phyloP scores from a whole-genome alignment of 805 yeast species.

The Ogataea populi-albae region DNA sequence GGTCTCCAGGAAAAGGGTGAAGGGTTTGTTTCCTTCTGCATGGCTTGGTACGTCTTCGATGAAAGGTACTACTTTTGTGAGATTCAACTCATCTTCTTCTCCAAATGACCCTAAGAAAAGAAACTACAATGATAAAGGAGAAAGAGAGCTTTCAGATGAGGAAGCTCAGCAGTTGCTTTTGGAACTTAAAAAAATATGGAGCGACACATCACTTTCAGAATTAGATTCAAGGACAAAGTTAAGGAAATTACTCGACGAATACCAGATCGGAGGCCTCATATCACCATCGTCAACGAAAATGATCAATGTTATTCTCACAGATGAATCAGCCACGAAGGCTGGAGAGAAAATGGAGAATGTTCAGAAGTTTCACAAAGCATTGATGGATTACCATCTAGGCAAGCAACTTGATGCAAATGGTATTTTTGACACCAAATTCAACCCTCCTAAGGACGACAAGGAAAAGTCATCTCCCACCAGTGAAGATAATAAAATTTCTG shows the following conservation, averaged over 20 bases:
- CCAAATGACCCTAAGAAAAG: constrained; percentile 5
- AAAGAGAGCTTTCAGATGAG: constrained; percentile 27
- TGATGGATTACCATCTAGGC: constrained; percentile 30
- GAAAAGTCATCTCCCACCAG: background rate
- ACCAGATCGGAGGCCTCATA: constrained; percentile 32
- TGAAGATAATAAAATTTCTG: constrained; percentile 5
- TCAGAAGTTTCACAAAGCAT: constrained; percentile 29
- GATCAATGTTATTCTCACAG: constrained; percentile 27
- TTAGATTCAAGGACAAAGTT: constrained; percentile 13
- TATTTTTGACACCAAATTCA: constrained; percentile 22
- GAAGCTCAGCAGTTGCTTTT: constrained; percentile 25
- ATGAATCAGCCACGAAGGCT: constrained; percentile 20
- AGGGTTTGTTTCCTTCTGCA: no score
- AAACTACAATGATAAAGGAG: constrained; percentile 26
- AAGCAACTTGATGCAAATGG: constrained; percentile 26
- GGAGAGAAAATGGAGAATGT: constrained; percentile 32
- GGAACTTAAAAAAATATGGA: constrained; percentile 28
- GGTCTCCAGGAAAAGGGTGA: no score
- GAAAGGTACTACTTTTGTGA: constrained; percentile 4
- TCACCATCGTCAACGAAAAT: constrained; percentile 30
- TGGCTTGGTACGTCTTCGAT: no score
- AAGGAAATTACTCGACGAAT: constrained; percentile 24
- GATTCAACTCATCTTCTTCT: constrained; percentile 19
- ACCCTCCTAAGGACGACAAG: constrained; percentile 17
- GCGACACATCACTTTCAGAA: constrained; percentile 20